Evolutionary conservation across 208 protist genomes (phyloP), one percentile per base, ranked within the genome.

Genomic region (Crithidia fasciculata): DNA sequence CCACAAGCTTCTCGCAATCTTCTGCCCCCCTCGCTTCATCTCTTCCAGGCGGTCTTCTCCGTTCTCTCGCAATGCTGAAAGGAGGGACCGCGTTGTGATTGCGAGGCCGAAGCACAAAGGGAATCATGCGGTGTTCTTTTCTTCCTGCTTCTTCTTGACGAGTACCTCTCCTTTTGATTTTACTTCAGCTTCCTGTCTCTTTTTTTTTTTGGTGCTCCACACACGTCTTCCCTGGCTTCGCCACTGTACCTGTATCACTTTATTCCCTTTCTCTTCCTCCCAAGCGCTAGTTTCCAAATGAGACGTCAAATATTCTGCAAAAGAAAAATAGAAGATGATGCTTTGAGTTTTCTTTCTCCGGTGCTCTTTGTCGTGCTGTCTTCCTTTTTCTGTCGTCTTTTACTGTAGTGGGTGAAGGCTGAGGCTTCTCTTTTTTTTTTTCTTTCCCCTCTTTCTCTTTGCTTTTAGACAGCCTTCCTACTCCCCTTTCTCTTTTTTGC

Each of bases 391-490:
- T 49, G 45, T 13, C 7, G 12, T 13, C 45, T 8, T 2, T 49
- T 49, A 28, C 28, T 28, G 28, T 28, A 28, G 28, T 28, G 28
- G 28, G 0, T 28, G 28, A 28, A 28, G 28, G 45, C 12, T 49
- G 45, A 49, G 45, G 45, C 45, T 63, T 54, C 54, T 15, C 2
- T 57, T 65, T 70, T 52, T 52, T 52, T 69, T 28, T 12, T n/a
- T 70, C 10, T 28, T 12, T n/a, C 64, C 10, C 65, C 6, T 47
- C 40, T 41, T 65, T 73, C 50, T 36, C 47, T 56, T 19, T 44
- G 39, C 49, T 56, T 62, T 4, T 52, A 41, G n/a, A 39, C 47
- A 60, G 28, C 12, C 71, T 61, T 59, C 37, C 49, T 47, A 6
- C 12, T 28, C 61, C 53, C 19, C 49, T 57, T 47, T 41, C 37